A percentile compares a stretch with the other conserved stretches of the same genome.
Conservation (phyloP, 202 grass and related monocot genomes). For the Musa balbisiana region DNA sequence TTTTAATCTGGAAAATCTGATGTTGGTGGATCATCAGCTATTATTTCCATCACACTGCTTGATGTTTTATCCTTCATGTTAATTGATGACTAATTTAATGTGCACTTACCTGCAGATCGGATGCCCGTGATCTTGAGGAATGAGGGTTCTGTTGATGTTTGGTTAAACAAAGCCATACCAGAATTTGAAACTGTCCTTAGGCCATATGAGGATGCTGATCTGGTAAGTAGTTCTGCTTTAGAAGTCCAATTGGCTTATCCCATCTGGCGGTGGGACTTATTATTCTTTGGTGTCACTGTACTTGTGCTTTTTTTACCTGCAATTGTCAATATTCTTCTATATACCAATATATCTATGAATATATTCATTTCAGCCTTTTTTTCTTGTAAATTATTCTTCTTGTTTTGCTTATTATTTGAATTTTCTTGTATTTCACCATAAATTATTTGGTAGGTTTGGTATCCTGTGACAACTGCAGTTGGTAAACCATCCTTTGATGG, state of each 20-base stretch:
- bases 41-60: background rate
- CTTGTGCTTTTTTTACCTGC: background rate
- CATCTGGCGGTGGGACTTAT: background rate
- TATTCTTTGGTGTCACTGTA: background rate
- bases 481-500: slow-evolving; percentile 83
- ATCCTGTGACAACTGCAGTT: slow-evolving; percentile 63
- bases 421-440: slow-evolving; percentile 3
- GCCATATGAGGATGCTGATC: slow-evolving; percentile 74
- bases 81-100: slow-evolving; percentile 5
- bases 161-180: slow-evolving; percentile 48
- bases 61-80: background rate
- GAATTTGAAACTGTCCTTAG: slow-evolving; percentile 70
- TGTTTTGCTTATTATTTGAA: background rate
- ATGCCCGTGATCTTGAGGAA: slow-evolving; percentile 80
- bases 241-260: background rate
- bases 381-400: background rate
- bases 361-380: background rate
- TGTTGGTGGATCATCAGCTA: background rate
- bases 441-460: slow-evolving; percentile 50
- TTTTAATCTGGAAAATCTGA: background rate
- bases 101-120: slow-evolving; percentile 54
- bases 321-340: background rate
- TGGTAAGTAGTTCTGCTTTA: slow-evolving; percentile 39
- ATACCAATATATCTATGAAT: background rate
- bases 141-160: slow-evolving; percentile 41